Percentiles rank a stretch among this genome's conserved stretches.
Evolutionary conservation across 1,139 yeast genomes (phyloP).

Genomic region (Suhomyces terraborum): DNA sequence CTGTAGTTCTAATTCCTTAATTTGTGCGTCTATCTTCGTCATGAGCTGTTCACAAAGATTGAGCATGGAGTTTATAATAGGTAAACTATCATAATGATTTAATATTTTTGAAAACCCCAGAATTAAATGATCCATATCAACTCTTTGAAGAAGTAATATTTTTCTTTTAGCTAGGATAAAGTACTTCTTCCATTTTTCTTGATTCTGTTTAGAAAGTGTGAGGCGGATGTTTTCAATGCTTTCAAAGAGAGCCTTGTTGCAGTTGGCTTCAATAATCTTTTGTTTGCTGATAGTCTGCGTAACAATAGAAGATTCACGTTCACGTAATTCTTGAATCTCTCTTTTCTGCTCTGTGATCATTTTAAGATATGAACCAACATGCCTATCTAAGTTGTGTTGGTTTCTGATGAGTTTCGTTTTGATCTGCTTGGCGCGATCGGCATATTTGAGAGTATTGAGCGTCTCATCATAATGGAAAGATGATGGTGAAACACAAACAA

Average conservation of each 20-base stretch:
- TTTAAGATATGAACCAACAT: conserved; percentile 83
- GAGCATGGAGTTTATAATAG: conserved; percentile 12
- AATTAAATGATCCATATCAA: conserved; percentile 26
- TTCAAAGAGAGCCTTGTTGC: conserved; percentile 42
- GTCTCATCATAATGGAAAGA: conserved; percentile 89
- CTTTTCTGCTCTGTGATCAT: conserved; percentile 82
- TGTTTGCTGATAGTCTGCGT: conserved; percentile 36
- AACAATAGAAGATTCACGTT: conserved; percentile 51
- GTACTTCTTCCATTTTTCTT: conserved; percentile 49
- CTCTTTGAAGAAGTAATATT: conserved; percentile 46
- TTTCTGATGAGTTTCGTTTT: conserved; percentile 79
- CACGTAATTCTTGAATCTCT: conserved; percentile 71
- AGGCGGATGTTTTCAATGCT: conserved; percentile 40
- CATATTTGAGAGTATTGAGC: conserved; percentile 83
- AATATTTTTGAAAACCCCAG: conserved; percentile 10
- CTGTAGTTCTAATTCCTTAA: conserved; percentile 51
- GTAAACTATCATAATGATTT: background rate
- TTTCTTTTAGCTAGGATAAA: conserved; percentile 62
- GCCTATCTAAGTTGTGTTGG: conserved; percentile 75
- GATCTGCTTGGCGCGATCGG: conserved; percentile 87
- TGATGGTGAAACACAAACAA: conserved; percentile 89
- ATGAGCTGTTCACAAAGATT: conserved; percentile 29
- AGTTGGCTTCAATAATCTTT: conserved; percentile 33
- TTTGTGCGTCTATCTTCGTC: conserved; percentile 39
- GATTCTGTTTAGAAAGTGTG: conserved; percentile 42